phyloP scores from a whole-genome alignment of 345 rosid genomes.

The Adansonia digitata region DNA sequence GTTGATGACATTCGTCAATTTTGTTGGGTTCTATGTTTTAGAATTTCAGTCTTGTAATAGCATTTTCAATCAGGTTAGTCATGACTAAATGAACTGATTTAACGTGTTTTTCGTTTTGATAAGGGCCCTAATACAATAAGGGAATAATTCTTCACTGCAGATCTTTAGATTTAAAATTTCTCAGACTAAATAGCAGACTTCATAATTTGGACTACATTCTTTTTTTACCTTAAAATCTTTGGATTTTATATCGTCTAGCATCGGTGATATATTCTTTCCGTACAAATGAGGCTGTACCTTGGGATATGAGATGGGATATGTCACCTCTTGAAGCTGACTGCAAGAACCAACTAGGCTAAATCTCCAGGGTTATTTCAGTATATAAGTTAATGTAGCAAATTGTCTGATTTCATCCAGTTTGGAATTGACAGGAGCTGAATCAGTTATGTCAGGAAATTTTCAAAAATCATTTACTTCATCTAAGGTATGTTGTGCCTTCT shows the following conservation, averaged over 20 bases:
- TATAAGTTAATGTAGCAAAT: neutral
- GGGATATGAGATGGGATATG: no score
- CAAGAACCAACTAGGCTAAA: no score
- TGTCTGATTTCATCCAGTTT: neutral
- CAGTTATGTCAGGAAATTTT: constrained; percentile 37
- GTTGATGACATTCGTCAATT: neutral
- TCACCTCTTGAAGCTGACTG: no score
- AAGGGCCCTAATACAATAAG: no score
- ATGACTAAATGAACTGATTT: neutral
- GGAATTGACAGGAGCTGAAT: constrained; percentile 28
- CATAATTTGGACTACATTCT: neutral
- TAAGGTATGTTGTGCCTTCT: constrained; percentile 45
- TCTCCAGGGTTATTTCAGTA: no score
- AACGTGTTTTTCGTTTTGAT: neutral
- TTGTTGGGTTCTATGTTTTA: neutral
- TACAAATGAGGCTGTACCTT: no score
- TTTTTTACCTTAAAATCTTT: no score
- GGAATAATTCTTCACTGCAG: no score
- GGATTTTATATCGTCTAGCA: neutral
- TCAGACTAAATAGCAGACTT: no score
- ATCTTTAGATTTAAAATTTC: neutral
- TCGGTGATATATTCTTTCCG: no score
- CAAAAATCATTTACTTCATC: constrained; percentile 39
- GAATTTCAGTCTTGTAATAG: neutral
- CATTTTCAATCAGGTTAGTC: neutral